Conservation (phyloP, 345 rosid genomes). For the Eutrema japonicum region DNA sequence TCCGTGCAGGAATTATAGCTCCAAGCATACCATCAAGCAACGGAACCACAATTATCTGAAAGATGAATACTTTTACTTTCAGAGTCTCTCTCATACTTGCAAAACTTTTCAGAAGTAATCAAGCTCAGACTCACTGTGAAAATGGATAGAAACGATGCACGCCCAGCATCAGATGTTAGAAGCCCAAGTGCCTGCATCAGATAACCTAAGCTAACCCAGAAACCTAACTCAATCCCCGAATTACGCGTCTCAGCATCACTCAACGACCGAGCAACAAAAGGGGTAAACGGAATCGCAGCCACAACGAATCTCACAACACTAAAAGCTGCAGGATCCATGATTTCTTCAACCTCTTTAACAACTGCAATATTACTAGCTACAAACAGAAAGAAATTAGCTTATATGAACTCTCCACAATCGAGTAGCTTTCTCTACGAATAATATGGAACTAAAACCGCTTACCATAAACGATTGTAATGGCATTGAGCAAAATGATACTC, state of each 20-base stretch:
- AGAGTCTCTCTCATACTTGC: not conserved
- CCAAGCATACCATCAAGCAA: constrained; percentile 76
- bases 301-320: constrained; percentile 57
- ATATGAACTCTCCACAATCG: constrained; percentile 11
- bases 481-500: constrained; percentile 62
- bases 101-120: not conserved
- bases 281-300: constrained; percentile 61
- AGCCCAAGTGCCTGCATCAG: constrained; percentile 61
- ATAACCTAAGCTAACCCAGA: constrained; percentile 45
- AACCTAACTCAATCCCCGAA: constrained; percentile 72
- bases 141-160: constrained; percentile 40
- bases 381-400: constrained; percentile 3
- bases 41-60: constrained; percentile 71
- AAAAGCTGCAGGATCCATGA: constrained; percentile 59
- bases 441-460: constrained; percentile 2
- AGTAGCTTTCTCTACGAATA: not conserved
- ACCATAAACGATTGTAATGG: constrained; percentile 58
- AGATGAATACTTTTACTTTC: constrained; percentile 2
- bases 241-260: constrained; percentile 52
- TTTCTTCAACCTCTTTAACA: constrained; percentile 62
- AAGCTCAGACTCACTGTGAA: not conserved
- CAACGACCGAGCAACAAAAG: constrained; percentile 50
- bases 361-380: constrained; percentile 65
- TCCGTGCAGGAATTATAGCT: constrained; percentile 58
- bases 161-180: constrained; percentile 66